Conservation (phyloP, 2,329 filamentous ascomycete genomes). For the Didymella glomerata region DNA sequence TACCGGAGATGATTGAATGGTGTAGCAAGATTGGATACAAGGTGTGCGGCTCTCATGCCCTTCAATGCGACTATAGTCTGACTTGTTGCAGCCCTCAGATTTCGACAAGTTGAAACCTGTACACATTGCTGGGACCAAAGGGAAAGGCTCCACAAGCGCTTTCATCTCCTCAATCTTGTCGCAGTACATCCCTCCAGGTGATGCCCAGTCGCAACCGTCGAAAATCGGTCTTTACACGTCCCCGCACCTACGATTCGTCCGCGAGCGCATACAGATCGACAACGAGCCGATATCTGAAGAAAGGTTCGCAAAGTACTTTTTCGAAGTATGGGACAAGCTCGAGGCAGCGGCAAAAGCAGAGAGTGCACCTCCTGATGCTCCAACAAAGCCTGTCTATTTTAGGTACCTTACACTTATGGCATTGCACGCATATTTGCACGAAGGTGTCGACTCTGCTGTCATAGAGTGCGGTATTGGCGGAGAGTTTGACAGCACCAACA, state of each 20-base stretch:
- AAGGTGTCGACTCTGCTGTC: slow-evolving; percentile 79
- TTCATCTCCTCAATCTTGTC: slow-evolving; percentile 82
- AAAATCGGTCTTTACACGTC: slow-evolving; percentile 84
- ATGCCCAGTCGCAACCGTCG: slow-evolving; percentile 49
- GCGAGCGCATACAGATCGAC: slow-evolving; percentile 85
- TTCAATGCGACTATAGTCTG: slow-evolving; percentile 13
- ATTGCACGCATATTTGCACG: slow-evolving; percentile 79
- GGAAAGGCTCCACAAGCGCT: slow-evolving; percentile 88
- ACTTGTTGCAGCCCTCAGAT: slow-evolving; percentile 62
- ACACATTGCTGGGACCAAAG: slow-evolving; percentile 93
- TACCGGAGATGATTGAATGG: slow-evolving; percentile 85
- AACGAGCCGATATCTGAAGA: slow-evolving; percentile 73
- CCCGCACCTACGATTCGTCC: slow-evolving; percentile 82
- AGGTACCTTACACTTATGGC: slow-evolving; percentile 90
- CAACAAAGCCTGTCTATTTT: slow-evolving; percentile 88
- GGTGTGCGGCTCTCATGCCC: slow-evolving; percentile 58
- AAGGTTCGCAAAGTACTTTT: slow-evolving; percentile 79
- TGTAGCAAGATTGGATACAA: slow-evolving; percentile 77
- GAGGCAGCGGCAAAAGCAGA: slow-evolving; percentile 62
- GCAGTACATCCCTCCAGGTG: slow-evolving; percentile 61
- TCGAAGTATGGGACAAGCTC: slow-evolving; percentile 79
- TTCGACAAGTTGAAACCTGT: slow-evolving; percentile 70
- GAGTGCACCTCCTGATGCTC: slow-evolving; percentile 58
- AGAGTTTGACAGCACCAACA: slow-evolving; percentile 91
- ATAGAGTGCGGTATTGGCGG: slow-evolving; percentile 95